Percentiles rank a stretch among this genome's conserved stretches.
phyloP scores from a whole-genome alignment of 2,329 filamentous ascomycete genomes.

The Lasiodiplodia sp. region DNA sequence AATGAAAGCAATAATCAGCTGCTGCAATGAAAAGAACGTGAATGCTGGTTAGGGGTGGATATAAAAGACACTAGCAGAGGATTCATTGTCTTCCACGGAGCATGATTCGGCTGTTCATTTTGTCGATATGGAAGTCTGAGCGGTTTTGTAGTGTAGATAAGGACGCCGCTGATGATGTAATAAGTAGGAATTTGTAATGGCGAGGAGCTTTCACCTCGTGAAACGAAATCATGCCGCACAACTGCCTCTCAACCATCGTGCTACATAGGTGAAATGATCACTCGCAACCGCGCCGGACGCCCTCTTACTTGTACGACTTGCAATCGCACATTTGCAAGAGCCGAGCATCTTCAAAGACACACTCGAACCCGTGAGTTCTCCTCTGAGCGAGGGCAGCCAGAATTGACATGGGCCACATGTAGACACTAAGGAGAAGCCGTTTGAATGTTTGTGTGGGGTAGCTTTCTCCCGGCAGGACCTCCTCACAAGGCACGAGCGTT shows the following conservation, averaged over 20 bases:
- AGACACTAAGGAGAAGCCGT: constrained; percentile 21
- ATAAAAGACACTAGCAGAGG: no score
- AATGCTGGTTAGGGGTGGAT: no score
- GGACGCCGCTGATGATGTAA: no score
- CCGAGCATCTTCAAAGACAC: constrained; percentile 15
- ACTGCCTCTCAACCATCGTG: not conserved
- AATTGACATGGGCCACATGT: no score
- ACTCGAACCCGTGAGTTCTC: not conserved
- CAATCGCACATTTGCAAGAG: constrained; percentile 1
- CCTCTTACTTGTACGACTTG: not conserved
- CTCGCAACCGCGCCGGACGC: constrained; percentile 1
- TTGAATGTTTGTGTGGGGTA: not conserved
- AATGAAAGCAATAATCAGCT: no score
- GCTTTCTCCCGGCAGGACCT: constrained; percentile 6
- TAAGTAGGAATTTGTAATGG: no score
- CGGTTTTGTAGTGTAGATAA: no score
- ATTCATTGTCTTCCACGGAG: no score
- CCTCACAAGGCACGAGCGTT: not conserved
- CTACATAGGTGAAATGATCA: not conserved
- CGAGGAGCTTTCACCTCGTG: no score
- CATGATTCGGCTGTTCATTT: no score
- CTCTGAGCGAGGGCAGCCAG: not conserved
- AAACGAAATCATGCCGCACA: not conserved
- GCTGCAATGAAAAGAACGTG: no score
- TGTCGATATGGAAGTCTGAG: no score